Base-by-base conservation (phyloP, 2,329 filamentous ascomycete genomes). In the Cordyceps fumosorosea region DNA sequence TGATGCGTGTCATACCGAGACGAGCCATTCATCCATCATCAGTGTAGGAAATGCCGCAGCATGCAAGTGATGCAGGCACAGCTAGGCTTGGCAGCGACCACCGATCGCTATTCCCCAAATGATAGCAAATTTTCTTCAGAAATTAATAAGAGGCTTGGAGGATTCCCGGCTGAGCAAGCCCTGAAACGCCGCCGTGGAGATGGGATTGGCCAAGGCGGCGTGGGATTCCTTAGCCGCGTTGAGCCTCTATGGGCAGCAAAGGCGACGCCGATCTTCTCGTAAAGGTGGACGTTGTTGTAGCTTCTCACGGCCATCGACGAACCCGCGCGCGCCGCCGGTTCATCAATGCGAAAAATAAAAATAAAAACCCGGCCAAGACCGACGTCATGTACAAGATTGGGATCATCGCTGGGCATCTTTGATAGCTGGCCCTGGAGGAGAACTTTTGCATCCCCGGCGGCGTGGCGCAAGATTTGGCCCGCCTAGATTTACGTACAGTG, bases 261-360 rank as follows among this genome's bases (percentile, higher is more conserved):
- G 37, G 37, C n/a, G 56, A 24, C 5, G 56, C 47, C 45, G 56
- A 58, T 29, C 29, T n/a, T 58, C 56, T 42, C 56, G 56, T 58
- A 58, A 51, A 58, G 34, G 22, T 42, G 16, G 22, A 3, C 3
- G 11, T 40, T 20, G 40, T 48, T 58, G 1, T 44, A 32, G 16
- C 10, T 18, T 32, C 29, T 32, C 29, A 20, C 10, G 16, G 24
- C 3, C 37, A 14, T 56, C 44, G 16, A 52, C 14, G 22, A n/a
- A 42, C 24, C 45, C n/a, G 40, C 40, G 24, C n/a, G 24, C 14
- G 26, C 3, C 45, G 4, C 20, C 1, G 32, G 16, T 51, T 29
- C 20, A 29, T 50, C 22, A 20, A 50, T 16, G 32, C 8, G 29
- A 54, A n/a, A 11, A 5, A 7, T 18, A 29, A 29, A 29, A 29